These are phyloP conservation scores for Austroboletus rostrupii DNA, from an alignment of 1,284 basidiomycete genomes.

Conservation along the genomic window DNA sequence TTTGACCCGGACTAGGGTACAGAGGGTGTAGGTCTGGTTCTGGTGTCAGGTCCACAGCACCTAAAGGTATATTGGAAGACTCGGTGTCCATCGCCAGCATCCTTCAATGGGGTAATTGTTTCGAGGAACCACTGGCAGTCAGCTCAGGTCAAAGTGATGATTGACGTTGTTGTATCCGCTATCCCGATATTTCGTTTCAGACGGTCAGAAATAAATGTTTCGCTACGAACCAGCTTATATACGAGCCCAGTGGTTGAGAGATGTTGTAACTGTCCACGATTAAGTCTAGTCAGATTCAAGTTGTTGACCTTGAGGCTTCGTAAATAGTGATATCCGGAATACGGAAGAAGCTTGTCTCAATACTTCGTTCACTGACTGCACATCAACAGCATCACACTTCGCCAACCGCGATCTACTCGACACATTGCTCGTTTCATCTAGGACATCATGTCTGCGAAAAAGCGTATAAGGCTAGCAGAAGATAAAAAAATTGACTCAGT, in stretches of 20 bases:
- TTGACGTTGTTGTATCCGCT: slow-evolving; percentile 4
- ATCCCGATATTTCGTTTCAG: slow-evolving; percentile 18
- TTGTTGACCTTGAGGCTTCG: background rate
- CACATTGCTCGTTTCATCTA: background rate
- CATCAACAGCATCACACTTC: no score
- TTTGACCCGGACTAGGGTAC: slow-evolving; percentile 63
- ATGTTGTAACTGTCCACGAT: background rate
- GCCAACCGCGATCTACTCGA: no score
- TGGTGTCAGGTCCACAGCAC: slow-evolving; percentile 50
- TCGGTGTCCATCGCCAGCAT: slow-evolving; percentile 10
- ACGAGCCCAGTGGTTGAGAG: slow-evolving; percentile 2
- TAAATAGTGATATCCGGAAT: background rate
- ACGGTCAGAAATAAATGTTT: slow-evolving; percentile 13
- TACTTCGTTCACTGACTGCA: background rate
- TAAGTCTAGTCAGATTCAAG: background rate
- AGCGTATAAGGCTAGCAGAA: slow-evolving; percentile 40
- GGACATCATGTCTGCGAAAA: slow-evolving; percentile 33
- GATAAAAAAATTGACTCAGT: slow-evolving; percentile 24
- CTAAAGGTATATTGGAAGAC: slow-evolving; percentile 4
- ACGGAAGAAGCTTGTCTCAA: background rate
- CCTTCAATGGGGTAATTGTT: slow-evolving; percentile 1
- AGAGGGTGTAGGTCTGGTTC: slow-evolving; percentile 75
- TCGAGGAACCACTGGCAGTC: slow-evolving; percentile 6
- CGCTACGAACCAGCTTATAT: slow-evolving; percentile 7
- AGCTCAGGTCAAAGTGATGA: slow-evolving; percentile 1